phyloP scores from a whole-genome alignment of 2,329 filamentous ascomycete species.

The Botrytis paeoniae region DNA sequence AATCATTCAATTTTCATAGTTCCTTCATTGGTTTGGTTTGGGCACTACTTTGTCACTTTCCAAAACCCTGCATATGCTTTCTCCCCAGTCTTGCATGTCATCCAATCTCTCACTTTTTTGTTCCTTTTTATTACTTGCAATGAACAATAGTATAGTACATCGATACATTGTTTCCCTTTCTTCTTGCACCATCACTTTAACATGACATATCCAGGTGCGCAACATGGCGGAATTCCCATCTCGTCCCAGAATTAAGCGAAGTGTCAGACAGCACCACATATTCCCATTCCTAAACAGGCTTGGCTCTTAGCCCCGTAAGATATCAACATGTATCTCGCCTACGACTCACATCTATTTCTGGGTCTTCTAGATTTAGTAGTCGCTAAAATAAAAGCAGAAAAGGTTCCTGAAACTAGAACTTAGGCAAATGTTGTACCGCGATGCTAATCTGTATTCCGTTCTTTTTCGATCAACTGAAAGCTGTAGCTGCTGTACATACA shows the following conservation, averaged over 20 bases:
- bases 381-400: neutral
- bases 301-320: neutral
- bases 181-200: neutral
- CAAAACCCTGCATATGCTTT: neutral
- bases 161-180: too few species aligned
- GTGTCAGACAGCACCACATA: neutral
- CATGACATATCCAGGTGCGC: neutral
- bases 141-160: neutral
- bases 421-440: neutral
- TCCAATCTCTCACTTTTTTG: neutral
- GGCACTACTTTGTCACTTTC: neutral
- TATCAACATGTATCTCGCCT: neutral
- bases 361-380: neutral
- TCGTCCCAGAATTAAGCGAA: neutral
- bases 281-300: neutral
- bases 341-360: neutral
- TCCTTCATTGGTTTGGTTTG: neutral
- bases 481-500: neutral
- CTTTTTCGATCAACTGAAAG: neutral
- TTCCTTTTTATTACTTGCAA: neutral
- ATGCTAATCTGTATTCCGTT: neutral
- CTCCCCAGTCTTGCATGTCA: neutral
- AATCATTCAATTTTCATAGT: neutral
- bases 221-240: neutral
- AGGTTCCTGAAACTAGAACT: neutral